Evolutionary conservation across 371 early-diverging fungal genomes (phyloP).

Genomic region (Lichtheimia corymbifera): DNA sequence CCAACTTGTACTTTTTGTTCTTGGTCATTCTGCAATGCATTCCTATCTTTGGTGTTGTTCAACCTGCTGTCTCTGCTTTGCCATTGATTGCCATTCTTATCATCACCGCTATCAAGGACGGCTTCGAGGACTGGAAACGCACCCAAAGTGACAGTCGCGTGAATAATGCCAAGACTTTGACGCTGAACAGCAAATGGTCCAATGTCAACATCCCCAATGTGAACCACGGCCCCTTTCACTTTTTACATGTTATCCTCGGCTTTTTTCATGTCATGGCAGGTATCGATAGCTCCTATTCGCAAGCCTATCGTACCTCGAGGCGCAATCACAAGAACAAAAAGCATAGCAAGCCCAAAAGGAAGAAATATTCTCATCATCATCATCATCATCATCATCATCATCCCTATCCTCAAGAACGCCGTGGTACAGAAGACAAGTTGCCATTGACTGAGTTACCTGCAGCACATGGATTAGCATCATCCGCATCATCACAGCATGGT

Average conservation of each 20-base stretch:
- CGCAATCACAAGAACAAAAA: constrained; percentile 6
- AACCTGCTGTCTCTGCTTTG: constrained; percentile 79
- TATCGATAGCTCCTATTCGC: constrained; percentile 21
- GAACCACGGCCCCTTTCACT: constrained; percentile 23
- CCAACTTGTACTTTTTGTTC: constrained; percentile 92
- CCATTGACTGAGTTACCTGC: constrained; percentile 15
- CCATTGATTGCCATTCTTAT: constrained; percentile 83
- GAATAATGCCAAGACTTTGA: constrained; percentile 56
- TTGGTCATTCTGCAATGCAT: constrained; percentile 83
- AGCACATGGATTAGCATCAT: constrained; percentile 1
- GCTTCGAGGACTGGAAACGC: constrained; percentile 90
- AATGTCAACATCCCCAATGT: constrained; percentile 52
- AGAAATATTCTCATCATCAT: background rate
- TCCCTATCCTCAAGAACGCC: background rate
- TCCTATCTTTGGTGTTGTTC: constrained; percentile 69
- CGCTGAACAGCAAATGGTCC: constrained; percentile 49
- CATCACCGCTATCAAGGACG: constrained; percentile 92
- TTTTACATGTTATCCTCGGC: constrained; percentile 26
- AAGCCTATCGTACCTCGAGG: constrained; percentile 13
- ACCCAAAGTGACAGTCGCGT: constrained; percentile 80
- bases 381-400: background rate
- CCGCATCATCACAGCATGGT: constrained; percentile 12
- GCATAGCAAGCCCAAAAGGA: background rate
- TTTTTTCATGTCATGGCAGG: constrained; percentile 33
- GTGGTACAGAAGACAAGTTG: constrained; percentile 16